Conservation (phyloP, 305 asterid species). For the Andrographis paniculata region DNA sequence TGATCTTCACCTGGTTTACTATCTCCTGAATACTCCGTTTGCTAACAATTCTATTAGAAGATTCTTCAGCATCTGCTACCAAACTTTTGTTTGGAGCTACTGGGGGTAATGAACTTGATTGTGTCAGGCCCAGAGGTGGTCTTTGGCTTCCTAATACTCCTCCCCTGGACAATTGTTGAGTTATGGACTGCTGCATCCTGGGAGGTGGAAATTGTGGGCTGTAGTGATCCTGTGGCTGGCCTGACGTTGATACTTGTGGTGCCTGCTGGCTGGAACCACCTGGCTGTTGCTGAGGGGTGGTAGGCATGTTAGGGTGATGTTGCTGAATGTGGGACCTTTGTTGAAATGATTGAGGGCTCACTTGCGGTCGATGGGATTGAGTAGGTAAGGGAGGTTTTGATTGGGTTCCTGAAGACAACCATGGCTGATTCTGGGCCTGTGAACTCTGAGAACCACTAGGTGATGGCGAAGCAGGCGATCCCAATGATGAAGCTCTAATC, state of each 20-base stretch:
- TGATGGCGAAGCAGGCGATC: slow-evolving; percentile 53
- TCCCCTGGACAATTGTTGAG: slow-evolving; percentile 45
- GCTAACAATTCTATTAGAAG: slow-evolving; percentile 53
- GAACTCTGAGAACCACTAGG: slow-evolving; percentile 44
- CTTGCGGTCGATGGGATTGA: slow-evolving; percentile 58
- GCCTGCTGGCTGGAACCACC: slow-evolving; percentile 37
- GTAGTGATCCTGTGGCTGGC: slow-evolving; percentile 49
- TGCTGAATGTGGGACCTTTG: slow-evolving; percentile 60
- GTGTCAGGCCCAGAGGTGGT: slow-evolving; percentile 39
- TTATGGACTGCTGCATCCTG: slow-evolving; percentile 59
- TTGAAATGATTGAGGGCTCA: slow-evolving; percentile 52
- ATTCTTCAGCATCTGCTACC: slow-evolving; percentile 47
- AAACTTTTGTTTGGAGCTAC: slow-evolving; percentile 32
- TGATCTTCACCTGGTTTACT: slow-evolving; percentile 53
- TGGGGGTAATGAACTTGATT: slow-evolving; percentile 31
- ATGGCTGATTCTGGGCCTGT: slow-evolving; percentile 65
- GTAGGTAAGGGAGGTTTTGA: slow-evolving; percentile 76
- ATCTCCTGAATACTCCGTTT: slow-evolving; percentile 85
- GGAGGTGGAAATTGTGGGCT: slow-evolving; percentile 51
- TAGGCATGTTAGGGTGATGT: slow-evolving; percentile 42
- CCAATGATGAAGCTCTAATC: slow-evolving; percentile 56
- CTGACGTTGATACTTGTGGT: slow-evolving; percentile 43
- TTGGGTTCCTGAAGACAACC: slow-evolving; percentile 68
- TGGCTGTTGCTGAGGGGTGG: slow-evolving; percentile 49
- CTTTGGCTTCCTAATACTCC: slow-evolving; percentile 57